Evolutionary conservation across 1,139 yeast genomes (phyloP).

Genomic region (Williopsis jadinii): DNA sequence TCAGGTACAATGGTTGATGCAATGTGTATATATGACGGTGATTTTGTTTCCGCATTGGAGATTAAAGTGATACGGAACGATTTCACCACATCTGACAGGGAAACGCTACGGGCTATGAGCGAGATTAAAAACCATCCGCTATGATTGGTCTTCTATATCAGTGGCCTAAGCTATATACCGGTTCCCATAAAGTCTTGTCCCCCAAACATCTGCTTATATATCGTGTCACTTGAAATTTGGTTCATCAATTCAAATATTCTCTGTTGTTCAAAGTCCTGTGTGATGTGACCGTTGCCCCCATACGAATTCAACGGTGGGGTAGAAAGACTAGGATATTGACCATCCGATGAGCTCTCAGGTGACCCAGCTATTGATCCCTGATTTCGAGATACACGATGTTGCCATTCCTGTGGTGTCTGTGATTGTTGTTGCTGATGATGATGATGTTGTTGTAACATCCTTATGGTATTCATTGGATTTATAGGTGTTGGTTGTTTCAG

Average conservation of each 20-base stretch:
- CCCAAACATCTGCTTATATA: conserved; percentile 21
- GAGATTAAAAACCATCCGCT: conserved; percentile 7
- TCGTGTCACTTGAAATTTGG: conserved; percentile 20
- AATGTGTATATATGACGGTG: conserved; percentile 16
- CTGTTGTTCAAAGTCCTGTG: conserved; percentile 19
- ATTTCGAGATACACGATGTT: background rate
- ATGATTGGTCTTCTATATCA: background rate
- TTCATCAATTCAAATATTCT: conserved; percentile 21
- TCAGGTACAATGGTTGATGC: conserved; percentile 17
- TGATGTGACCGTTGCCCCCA: too few species aligned
- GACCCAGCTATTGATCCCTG: background rate
- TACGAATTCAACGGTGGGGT: conserved; percentile 1
- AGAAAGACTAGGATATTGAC: conserved; percentile 8
- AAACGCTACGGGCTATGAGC: conserved; percentile 6
- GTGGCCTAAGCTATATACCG: background rate
- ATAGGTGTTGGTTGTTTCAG: conserved; percentile 8
- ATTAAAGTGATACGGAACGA: conserved; percentile 8
- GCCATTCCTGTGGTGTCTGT: background rate
- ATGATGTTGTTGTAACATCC: background rate
- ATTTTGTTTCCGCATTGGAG: conserved; percentile 3
- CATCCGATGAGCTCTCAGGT: background rate
- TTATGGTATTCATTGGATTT: conserved; percentile 2
- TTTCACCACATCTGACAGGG: background rate
- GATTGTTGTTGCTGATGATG: background rate
- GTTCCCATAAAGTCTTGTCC: conserved; percentile 10